Percentiles rank a stretch among this genome's conserved stretches.
Evolutionary conservation across 2,329 filamentous ascomycete genomes (phyloP).

Genomic region (Colletotrichum melonis): DNA sequence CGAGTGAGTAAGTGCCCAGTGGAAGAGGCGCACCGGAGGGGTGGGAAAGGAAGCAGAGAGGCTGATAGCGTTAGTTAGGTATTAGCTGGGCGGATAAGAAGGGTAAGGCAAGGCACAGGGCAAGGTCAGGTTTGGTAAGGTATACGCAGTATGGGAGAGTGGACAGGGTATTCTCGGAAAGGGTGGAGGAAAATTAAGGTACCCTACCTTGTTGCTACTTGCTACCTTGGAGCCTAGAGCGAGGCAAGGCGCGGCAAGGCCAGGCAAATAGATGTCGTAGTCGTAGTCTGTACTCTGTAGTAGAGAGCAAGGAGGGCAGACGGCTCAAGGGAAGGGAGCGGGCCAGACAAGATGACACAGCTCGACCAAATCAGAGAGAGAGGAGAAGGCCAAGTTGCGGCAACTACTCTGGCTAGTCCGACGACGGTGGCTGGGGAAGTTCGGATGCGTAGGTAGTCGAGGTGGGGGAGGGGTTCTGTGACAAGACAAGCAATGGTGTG

Average conservation of each 20-base stretch:
- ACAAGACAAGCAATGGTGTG: constrained; percentile 31
- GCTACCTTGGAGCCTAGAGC: background rate
- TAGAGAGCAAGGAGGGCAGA: background rate
- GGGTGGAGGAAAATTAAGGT: constrained; percentile 2
- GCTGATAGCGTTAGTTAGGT: constrained; percentile 25
- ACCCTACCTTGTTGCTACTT: background rate
- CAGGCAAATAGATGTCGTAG: background rate
- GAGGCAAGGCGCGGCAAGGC: constrained; percentile 5
- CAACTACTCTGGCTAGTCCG: background rate
- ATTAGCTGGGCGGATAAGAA: constrained; percentile 24
- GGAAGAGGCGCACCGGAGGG: background rate
- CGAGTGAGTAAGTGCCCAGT: background rate
- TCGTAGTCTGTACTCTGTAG: no score
- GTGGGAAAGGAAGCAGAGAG: constrained; percentile 12
- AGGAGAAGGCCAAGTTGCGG: background rate
- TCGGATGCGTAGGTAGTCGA: constrained; percentile 28
- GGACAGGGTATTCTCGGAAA: background rate
- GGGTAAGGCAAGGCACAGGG: background rate
- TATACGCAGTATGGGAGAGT: no score
- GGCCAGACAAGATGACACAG: constrained; percentile 5
- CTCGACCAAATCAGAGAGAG: background rate
- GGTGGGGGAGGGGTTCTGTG: constrained; percentile 32
- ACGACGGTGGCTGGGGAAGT: constrained; percentile 28
- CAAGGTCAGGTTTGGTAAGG: background rate
- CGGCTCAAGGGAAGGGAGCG: constrained; percentile 2